phyloP scores from a whole-genome alignment of 129 eudicot genomes.

The Erigeron canadensis region DNA sequence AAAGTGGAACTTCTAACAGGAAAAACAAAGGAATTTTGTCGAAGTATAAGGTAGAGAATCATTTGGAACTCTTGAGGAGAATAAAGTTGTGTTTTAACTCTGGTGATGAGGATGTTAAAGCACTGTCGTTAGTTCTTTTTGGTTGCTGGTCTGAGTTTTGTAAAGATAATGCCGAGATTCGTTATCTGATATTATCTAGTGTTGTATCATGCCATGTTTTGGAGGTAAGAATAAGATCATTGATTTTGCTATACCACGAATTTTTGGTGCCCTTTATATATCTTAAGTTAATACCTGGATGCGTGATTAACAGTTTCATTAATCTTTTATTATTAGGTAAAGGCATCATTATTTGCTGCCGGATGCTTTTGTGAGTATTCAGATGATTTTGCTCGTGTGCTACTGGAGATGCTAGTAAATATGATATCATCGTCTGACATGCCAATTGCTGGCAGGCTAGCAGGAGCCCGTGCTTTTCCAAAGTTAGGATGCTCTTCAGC shows the following conservation, averaged over 20 bases:
- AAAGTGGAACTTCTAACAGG: conserved; percentile 21
- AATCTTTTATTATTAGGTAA: conserved; percentile 43
- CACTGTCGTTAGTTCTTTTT: conserved; percentile 58
- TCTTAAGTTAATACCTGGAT: conserved; percentile 5
- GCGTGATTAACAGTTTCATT: conserved; percentile 12
- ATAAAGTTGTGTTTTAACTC: conserved; percentile 54
- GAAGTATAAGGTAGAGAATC: conserved; percentile 39
- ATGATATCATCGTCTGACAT: conserved; percentile 46
- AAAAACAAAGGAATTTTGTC: conserved; percentile 39
- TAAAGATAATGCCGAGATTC: conserved; percentile 64
- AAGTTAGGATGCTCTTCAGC: conserved; percentile 51
- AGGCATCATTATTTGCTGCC: conserved; percentile 85
- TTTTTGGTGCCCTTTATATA: neutral
- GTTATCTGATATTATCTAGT: conserved; percentile 68
- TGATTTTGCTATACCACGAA: neutral
- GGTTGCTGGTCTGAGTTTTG: conserved; percentile 85
- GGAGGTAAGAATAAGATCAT: conserved; percentile 52
- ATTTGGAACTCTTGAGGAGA: conserved; percentile 65
- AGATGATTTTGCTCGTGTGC: conserved; percentile 70
- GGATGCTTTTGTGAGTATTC: conserved; percentile 78
- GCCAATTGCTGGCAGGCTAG: conserved; percentile 48
- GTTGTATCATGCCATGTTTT: conserved; percentile 48
- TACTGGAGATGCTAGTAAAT: conserved; percentile 61
- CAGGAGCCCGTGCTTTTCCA: conserved; percentile 59
- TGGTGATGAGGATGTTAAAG: conserved; percentile 65